phyloP scores from a whole-genome alignment of 768 basidiomycete genomes.

The Tubosaeta sp. region DNA sequence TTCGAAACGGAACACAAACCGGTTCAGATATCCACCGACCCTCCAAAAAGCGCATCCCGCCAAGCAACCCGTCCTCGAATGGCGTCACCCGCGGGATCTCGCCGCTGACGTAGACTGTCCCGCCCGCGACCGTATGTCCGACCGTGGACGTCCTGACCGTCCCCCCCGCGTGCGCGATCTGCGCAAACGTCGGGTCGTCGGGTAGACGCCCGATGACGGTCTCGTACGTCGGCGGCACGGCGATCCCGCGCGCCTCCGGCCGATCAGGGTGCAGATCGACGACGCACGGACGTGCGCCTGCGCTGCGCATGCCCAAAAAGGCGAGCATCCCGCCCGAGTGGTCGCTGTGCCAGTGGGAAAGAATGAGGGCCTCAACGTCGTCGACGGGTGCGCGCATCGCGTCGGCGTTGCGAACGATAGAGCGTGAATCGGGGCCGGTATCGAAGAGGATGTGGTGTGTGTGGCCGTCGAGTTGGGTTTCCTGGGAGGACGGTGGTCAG shows the following conservation, averaged over 20 bases:
- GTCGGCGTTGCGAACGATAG: slow-evolving; percentile 67
- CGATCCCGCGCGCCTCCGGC: slow-evolving; percentile 70
- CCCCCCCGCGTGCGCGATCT: slow-evolving; percentile 55
- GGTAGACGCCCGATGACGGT: slow-evolving; percentile 59
- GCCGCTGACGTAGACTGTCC: slow-evolving; percentile 72
- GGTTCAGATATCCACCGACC: slow-evolving; percentile 51
- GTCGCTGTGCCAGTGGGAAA: slow-evolving; percentile 80
- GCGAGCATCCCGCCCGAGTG: slow-evolving; percentile 72
- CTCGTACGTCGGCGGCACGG: slow-evolving; percentile 55
- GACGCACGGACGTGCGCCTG: slow-evolving; percentile 31
- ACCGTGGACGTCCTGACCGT: slow-evolving; percentile 50
- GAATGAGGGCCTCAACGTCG: slow-evolving; percentile 56
- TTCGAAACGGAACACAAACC: slow-evolving; percentile 29
- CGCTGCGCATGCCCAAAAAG: slow-evolving; percentile 47
- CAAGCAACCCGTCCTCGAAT: slow-evolving; percentile 65
- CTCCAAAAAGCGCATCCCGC: slow-evolving; percentile 58
- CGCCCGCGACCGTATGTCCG: slow-evolving; percentile 62
- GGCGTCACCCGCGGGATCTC: slow-evolving; percentile 69
- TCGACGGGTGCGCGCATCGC: slow-evolving; percentile 54
- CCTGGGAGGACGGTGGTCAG: slow-evolving; percentile 31
- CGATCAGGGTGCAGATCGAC: slow-evolving; percentile 78
- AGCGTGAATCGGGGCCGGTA: slow-evolving; percentile 73
- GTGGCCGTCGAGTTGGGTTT: slow-evolving; percentile 49
- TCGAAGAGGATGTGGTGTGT: slow-evolving; percentile 70
- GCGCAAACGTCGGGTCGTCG: slow-evolving; percentile 66